These are phyloP conservation scores for Aspergillus steynii DNA, from an alignment of 495 filamentous ascomycete genomes.

Conservation along the genomic window DNA sequence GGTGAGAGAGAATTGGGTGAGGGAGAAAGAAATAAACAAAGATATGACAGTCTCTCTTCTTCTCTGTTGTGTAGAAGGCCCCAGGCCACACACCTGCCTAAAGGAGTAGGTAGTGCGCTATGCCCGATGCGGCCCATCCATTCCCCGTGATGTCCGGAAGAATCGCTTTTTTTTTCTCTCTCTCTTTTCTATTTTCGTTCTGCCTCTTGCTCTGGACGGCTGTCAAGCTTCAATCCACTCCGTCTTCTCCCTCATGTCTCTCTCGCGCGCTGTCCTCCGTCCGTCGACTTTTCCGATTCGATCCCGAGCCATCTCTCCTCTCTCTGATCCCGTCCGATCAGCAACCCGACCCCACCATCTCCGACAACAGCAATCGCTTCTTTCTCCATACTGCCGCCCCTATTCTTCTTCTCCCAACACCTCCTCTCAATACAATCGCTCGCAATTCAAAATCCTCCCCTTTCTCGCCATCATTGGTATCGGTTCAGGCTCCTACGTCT, in stretches of 20 bases:
- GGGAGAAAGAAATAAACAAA: too few relatives aligned
- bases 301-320: not conserved
- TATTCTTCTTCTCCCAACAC: slow-evolving; percentile 14
- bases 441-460: slow-evolving; percentile 64
- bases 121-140: not conserved
- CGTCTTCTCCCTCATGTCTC: slow-evolving; percentile 1
- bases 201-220: not conserved
- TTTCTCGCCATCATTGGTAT: slow-evolving; percentile 59
- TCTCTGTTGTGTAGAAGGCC: too few relatives aligned
- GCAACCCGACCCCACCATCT: slow-evolving; percentile 11
- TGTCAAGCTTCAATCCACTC: not conserved
- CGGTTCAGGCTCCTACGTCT: slow-evolving; percentile 60
- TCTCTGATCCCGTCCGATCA: slow-evolving; percentile 10
- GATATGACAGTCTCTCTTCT: too few relatives aligned
- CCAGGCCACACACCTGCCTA: too few relatives aligned
- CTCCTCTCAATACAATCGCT: slow-evolving; percentile 35
- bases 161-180: not conserved
- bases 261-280: slow-evolving; percentile 3
- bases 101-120: not conserved
- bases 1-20: not conserved
- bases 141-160: not conserved
- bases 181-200: not conserved
- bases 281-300: not conserved
- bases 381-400: slow-evolving; percentile 13
- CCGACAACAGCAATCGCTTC: slow-evolving; percentile 6